phyloP scores from a whole-genome alignment of 2,329 filamentous ascomycete species.

The Ceratocystis diversiconidia region DNA sequence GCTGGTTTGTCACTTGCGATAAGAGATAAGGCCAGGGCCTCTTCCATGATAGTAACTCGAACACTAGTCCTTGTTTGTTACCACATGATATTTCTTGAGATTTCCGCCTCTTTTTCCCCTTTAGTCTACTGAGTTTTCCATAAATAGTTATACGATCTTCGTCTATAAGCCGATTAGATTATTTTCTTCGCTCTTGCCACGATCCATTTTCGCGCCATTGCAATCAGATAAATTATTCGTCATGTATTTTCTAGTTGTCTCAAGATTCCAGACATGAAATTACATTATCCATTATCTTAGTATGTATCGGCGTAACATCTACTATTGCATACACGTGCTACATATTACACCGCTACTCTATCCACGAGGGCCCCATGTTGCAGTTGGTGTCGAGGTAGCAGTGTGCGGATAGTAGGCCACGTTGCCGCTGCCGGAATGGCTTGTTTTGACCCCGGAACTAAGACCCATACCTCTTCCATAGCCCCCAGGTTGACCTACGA shows the following conservation, averaged over 20 bases:
- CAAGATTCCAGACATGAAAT: no score
- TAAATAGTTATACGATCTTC: neutral
- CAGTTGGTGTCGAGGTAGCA: neutral
- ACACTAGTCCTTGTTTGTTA: no score
- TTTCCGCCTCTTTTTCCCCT: no score
- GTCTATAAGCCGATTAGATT: neutral
- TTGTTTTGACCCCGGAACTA: conserved; percentile 19
- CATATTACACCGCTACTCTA: neutral
- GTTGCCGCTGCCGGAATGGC: conserved; percentile 8
- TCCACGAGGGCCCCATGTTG: neutral
- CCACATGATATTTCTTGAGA: no score
- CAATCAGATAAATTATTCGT: no score
- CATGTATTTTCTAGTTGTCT: no score
- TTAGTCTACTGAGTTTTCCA: no score
- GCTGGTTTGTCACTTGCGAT: neutral
- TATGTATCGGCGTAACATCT: no score
- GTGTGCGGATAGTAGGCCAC: neutral
- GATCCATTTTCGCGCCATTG: no score
- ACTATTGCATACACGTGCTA: no score
- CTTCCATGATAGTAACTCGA: neutral
- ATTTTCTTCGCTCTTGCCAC: no score
- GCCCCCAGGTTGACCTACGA: neutral
- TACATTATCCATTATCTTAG: no score
- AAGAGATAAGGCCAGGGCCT: neutral
- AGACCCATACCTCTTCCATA: conserved; percentile 16